Base-by-base conservation (phyloP, 2,329 filamentous ascomycete genomes). In the Fusarium poae region DNA sequence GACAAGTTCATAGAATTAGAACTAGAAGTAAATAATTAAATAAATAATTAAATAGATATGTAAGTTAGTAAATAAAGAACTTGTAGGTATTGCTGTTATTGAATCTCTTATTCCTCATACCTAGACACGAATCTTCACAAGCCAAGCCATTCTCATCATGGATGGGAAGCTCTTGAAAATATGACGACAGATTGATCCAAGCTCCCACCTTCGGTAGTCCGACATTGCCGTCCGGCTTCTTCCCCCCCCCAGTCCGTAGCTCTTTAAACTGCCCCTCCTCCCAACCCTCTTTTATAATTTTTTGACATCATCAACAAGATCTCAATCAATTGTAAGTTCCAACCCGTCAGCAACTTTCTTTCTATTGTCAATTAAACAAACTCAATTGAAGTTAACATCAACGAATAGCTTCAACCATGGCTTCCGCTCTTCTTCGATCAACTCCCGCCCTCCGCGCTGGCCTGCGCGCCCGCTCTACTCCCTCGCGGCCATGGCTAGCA, bases 391-490 rank as follows among this genome's bases (percentile, higher is more conserved):
- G 15, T 20, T 56, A 32, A 61, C n/a, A 61, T 8, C 57, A 35
- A 40, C 44, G 37, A 51, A 65, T 57, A 62, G 48, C 61, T 50
- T 20, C 68, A 85, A 60, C 25, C 77, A 97, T 97, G 93, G 89
- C 93, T 77, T 84, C 91, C 58, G 85, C 91, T 67, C 86, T 97
- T 71, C 84, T 97, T 79, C 91, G 92, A 77, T 89, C 88, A 72
- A 86, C 87, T 68, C 86, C 88, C 73, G 84, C 89, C 74, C 81
- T 85, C 68, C 92, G 93, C 80, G 87, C 90, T 70, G 90, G 91
- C 75, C 85, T 95, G 67, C 88, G 92, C 76, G 87, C 90, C 71
- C 83, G 86, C 75, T 87, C 88, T 76, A 84, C 88, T 62, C 85
- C 68, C 81, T 85, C 58, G 86, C 88, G 74, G 88, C 90, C 76